phyloP scores from a whole-genome alignment of 1,284 basidiomycete species.

The Caloboletus firmus region DNA sequence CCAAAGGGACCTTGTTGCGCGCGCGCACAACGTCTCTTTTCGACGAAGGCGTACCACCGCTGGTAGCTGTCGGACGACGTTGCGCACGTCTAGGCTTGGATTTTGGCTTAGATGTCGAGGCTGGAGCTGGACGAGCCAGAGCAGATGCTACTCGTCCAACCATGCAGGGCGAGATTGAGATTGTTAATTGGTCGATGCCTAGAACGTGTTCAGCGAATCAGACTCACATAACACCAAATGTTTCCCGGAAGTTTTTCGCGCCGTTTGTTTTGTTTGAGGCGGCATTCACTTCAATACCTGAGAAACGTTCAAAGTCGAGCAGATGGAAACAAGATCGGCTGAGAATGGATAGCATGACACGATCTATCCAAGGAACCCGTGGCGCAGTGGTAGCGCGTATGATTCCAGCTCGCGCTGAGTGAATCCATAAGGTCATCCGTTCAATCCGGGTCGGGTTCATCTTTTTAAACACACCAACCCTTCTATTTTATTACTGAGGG shows the following conservation, averaged over 20 bases:
- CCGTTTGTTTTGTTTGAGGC: constrained; percentile 22
- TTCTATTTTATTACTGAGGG: background rate
- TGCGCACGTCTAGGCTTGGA: constrained; percentile 4
- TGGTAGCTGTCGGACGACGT: background rate
- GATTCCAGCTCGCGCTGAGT: constrained; percentile 28
- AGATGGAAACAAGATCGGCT: background rate
- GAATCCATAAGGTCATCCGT: constrained; percentile 57
- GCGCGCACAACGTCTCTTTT: too few relatives aligned
- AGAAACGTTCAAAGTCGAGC: too few relatives aligned
- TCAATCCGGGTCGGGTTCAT: constrained; percentile 58
- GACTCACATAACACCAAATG: constrained; percentile 13
- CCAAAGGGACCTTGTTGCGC: too few relatives aligned
- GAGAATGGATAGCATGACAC: rapidly evolving
- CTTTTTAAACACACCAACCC: constrained; percentile 7
- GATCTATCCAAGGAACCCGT: constrained; percentile 19
- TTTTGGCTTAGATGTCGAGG: background rate
- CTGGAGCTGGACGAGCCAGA: background rate
- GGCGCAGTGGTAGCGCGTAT: constrained; percentile 39
- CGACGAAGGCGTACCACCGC: constrained; percentile 1
- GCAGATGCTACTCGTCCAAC: background rate
- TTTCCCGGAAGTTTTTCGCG: constrained; percentile 24
- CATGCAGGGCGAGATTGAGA: too few relatives aligned
- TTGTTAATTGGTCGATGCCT: background rate
- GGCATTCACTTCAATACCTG: too few relatives aligned
- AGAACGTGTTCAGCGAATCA: background rate